Base-by-base conservation (phyloP, 257 asterid genomes). In the Scutellaria minor region DNA sequence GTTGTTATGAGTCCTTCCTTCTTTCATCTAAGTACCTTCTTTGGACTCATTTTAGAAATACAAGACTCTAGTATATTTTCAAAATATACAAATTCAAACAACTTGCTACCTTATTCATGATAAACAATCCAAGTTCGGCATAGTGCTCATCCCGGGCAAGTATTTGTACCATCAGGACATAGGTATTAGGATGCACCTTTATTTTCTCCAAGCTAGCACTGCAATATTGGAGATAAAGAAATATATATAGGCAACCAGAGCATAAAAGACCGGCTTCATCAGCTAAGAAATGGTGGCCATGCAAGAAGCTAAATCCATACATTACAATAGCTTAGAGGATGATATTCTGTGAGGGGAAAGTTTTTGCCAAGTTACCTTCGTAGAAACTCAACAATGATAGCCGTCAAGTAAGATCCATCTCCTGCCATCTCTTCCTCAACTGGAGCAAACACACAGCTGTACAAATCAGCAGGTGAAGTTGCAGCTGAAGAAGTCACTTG, bases 351-450 rank as follows among this genome's bases (percentile, higher is more conserved):
- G 9, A 61, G 58, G 64, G 57, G 39, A 51, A 53, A 11, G 31
- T 13, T 13, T 68, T 48, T 74, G 57, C 42, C 68, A 71, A 13
- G 37, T 70, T 85, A 94, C 99, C 99, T 94, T 77, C 90, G 89
- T 56, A 91, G 88, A 82, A 94, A 90, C 85, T 91, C 99, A 66
- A 94, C 85, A 77, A 90, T 76, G 75, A 91, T 81, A 68, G 95
- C 84, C 64, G 81, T 84, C 82, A 94, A 80, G 84, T 94, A 94
- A 72, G 92, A 88, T 74, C 93, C 89, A 82, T 91, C 99, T 77
- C 95, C 94, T 3, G 83, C 83, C 86, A 94, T 91, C 85, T 91
- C 97, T 84, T 91, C 99, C 86, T 94, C 97, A 64, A 83, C 86
- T 24, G 84, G 78, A 42, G 91, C 85, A 82, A 94, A 84, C 78